Evolutionary conservation across 306 rosid species (phyloP), one percentile per base, ranked within the genome.

Genomic region (Astragalus membranaceus): DNA sequence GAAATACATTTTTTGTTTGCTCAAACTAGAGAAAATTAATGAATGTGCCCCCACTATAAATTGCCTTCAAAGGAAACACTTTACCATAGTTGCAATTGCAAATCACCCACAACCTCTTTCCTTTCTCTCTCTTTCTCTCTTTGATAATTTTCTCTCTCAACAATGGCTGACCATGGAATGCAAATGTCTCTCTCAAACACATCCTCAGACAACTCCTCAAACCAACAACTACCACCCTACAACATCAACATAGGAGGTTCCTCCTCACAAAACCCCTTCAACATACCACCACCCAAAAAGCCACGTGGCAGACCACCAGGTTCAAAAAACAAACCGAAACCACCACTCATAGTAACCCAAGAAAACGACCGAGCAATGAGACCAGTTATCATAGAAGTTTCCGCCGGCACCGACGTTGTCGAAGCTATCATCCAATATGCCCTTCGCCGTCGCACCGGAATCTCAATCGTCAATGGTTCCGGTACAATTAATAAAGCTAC

Each of bases 301-400:
- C 85, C 85, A 5, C 74, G 89, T 43, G 96, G 96, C 10, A 77
- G 96, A 26, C 96, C 96, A 2, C 87, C 79, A 1, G 91, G 91
- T 0, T 90, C 94, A 0, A 90, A 85, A 77, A 90, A 90, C 85
- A 90, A 82, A 51, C 91, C 91, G 0, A 84, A 84, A 54, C 75
- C 87, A 7, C 88, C 92, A 3, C n/a, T 85, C 2, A 77, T 89
- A 1, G 79, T 87, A 41, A 81, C 79, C 57, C 80, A 83, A 12
- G 87, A 85, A 13, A 62, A 44, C 11, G 83, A 81, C 9, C 64
- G 77, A 0, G 62, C 64, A 15, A 26, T 89, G 81, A 84, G 75
- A 17, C 64, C 92, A 0, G 83, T 72, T 3, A 12, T 79, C 23
- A 79, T 90, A 17, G 89, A 87, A 61, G 77, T 90, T 41, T 49